Conservation (phyloP, 352 stramenopile species). For the Globisporangium iwayamae region DNA sequence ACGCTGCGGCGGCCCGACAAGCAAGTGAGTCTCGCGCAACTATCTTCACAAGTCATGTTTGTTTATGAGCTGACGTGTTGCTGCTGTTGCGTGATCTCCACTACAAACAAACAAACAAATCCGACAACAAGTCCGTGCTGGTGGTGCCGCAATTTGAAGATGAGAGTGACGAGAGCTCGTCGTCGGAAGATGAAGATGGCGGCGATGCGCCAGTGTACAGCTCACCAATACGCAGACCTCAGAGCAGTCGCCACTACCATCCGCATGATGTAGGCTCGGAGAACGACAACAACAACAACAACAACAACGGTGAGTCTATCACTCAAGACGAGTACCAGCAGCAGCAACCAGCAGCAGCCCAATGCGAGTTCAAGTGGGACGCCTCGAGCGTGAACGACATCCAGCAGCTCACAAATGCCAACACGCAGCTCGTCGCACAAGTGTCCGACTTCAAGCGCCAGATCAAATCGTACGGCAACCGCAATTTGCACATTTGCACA, state of each 20-base stretch:
- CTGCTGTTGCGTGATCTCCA: background rate
- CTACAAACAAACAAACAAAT: background rate
- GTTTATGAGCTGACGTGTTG: background rate
- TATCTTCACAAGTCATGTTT: background rate
- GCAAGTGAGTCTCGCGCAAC: slow-evolving; percentile 16
- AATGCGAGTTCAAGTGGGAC: slow-evolving; percentile 43
- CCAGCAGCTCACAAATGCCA: slow-evolving; percentile 62
- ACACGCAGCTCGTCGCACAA: slow-evolving; percentile 39
- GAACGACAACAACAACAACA: slow-evolving; percentile 18
- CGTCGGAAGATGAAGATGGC: slow-evolving; percentile 28
- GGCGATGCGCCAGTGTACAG: slow-evolving; percentile 5
- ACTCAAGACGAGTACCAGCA: no score
- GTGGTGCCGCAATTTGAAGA: slow-evolving; percentile 70
- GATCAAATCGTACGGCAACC: slow-evolving; percentile 41
- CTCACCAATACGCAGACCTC: slow-evolving; percentile 4
- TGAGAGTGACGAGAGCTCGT: slow-evolving; percentile 43
- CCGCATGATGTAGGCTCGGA: slow-evolving; percentile 20
- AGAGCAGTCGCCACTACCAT: slow-evolving; percentile 8
- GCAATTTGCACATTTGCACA: background rate
- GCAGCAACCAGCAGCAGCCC: slow-evolving; percentile 12
- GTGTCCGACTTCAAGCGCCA: slow-evolving; percentile 50
- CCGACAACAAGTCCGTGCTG: slow-evolving; percentile 27
- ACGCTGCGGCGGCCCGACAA: slow-evolving; percentile 31
- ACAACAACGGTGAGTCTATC: background rate
- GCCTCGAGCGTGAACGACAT: slow-evolving; percentile 35